Evolutionary conservation across 345 rosid species (phyloP).

Genomic region (Rhodomyrtus tomentosa): DNA sequence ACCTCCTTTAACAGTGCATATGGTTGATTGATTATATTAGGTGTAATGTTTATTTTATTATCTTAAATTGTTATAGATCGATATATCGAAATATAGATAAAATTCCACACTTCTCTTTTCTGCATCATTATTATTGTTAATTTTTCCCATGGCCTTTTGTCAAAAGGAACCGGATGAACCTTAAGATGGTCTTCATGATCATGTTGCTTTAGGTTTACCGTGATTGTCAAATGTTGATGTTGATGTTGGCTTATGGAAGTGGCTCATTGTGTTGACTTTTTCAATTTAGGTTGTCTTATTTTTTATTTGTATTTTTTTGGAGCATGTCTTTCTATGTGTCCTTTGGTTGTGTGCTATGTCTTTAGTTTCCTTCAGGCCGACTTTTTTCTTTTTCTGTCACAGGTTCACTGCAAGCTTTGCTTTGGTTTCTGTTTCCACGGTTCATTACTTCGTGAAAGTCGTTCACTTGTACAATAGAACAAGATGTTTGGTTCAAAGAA

Average conservation of each 20-base stretch:
- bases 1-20: too few species aligned
- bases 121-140: too few species aligned
- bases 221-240: neutral
- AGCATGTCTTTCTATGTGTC: neutral
- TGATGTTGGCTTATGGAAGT: neutral
- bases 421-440: neutral
- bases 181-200: neutral
- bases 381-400: neutral
- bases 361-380: neutral
- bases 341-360: neutral
- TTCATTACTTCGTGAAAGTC: neutral
- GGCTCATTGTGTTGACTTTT: neutral
- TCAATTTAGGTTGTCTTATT: neutral
- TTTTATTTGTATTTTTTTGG: neutral
- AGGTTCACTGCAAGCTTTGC: neutral
- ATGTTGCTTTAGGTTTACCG: neutral
- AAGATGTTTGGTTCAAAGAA: constrained; percentile 63
- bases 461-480: neutral
- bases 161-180: neutral
- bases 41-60: too few species aligned
- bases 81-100: too few species aligned
- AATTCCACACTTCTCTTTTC: too few species aligned
- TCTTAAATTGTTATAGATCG: too few species aligned
- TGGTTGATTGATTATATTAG: too few species aligned
- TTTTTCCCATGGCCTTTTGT: neutral